Conservation (phyloP, 2,329 filamentous ascomycete genomes). For the Aureobasidium sp. region DNA sequence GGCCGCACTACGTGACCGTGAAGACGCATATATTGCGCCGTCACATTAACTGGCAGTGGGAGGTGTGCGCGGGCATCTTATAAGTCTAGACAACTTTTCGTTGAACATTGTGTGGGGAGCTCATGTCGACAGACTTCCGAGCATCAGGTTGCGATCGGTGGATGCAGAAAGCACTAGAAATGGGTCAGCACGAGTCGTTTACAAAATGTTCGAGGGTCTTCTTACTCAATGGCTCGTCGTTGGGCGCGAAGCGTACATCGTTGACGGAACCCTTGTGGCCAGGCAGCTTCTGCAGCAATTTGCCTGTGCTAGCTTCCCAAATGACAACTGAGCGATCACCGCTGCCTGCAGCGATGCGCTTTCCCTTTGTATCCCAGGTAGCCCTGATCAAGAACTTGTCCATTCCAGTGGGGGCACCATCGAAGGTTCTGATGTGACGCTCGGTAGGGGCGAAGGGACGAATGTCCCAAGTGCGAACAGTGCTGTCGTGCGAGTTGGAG, state of each 20-base stretch:
- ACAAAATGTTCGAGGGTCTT: constrained; percentile 20
- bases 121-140: constrained; percentile 18
- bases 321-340: constrained; percentile 86
- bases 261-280: constrained; percentile 95
- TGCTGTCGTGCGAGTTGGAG: constrained; percentile 90
- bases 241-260: constrained; percentile 82
- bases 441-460: constrained; percentile 87
- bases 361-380: constrained; percentile 81
- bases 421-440: constrained; percentile 76
- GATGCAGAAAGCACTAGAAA: constrained; percentile 22
- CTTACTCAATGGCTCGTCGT: constrained; percentile 80
- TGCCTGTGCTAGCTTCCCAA: constrained; percentile 83
- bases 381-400: constrained; percentile 89
- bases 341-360: constrained; percentile 79
- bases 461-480: constrained; percentile 92
- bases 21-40: background rate
- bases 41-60: background rate
- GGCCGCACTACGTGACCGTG: background rate
- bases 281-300: constrained; percentile 86
- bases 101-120: background rate
- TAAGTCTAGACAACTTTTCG: background rate
- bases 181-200: background rate
- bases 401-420: constrained; percentile 77
- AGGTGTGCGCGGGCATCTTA: background rate
- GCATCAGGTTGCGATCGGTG: constrained; percentile 26